Base-by-base conservation (phyloP, 495 filamentous ascomycete species). In the Glonium stellatum region DNA sequence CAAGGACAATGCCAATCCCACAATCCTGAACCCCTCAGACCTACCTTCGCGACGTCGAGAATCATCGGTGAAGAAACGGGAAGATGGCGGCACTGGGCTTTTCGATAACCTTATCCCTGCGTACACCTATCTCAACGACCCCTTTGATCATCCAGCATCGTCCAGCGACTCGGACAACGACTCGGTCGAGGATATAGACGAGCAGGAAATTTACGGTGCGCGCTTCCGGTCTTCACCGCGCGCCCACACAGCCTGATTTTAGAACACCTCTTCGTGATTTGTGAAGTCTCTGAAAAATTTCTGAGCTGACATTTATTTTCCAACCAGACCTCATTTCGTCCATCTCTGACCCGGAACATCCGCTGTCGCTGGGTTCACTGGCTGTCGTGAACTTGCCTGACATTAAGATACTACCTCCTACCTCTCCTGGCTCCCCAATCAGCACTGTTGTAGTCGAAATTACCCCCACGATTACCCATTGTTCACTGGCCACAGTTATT, bases 391-490 rank as follows among this genome's bases (percentile, higher is more conserved):
- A 89, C 49, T 84, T 98, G 9, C 87, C 89, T 10, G 93, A 98
- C 69, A 97, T 97, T 66, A 77, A 81, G 60, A 85, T 98, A 58
- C 79, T 74, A 9, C 87, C 88, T 25, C 78, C 83, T 12, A 62
- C 69, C 5, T 69, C 69, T 35, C 67, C 61, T 25, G 57, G 39
- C 64, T 75, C 65, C n/a, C 68, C 70, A 35, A 82, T 79, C 25
- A 71, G 71, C 47, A 81, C 78, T 39, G 85, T 89, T 3, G 73
- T 81, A 6, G 83, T 90, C 31, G 78, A 88, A 64, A 85, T 98
- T 54, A 98, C 93, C 3, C 93, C 93, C n/a, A 98, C 95, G 18
- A 90, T 97, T 68, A 96, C 91, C 19, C 95, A 97, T 68, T 98
- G 93, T 76, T 92, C 88, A 37, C 81, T 97, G 13, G 95, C 93